Conservation (phyloP, 2,329 filamentous ascomycete genomes). For the Trichoderma pleuroti region DNA sequence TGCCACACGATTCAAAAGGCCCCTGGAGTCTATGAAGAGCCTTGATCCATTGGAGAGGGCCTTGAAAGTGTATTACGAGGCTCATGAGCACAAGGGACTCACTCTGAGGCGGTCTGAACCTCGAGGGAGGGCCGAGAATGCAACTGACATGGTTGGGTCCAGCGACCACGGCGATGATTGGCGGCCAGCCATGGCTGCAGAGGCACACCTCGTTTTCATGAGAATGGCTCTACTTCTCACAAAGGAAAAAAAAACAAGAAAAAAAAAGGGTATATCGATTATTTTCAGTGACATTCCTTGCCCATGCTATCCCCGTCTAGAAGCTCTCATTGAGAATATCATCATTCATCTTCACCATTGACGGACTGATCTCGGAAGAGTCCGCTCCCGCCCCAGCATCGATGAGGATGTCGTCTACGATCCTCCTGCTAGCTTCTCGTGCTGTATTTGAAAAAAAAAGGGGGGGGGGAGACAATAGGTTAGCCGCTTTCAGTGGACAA, state of each 20-base stretch:
- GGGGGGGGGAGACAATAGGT: neutral
- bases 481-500: neutral
- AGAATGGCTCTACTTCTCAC: neutral
- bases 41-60: no score
- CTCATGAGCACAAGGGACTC: neutral
- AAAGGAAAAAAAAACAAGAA: neutral
- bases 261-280: neutral
- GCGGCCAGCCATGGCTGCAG: neutral
- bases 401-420: constrained; percentile 74
- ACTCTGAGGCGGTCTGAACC: neutral
- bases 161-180: neutral
- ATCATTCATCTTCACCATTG: constrained; percentile 62
- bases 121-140: neutral
- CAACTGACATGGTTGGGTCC: neutral
- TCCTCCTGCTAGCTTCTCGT: constrained; percentile 73
- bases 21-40: neutral
- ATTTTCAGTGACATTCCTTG: neutral
- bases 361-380: constrained; percentile 59
- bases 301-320: constrained; percentile 29
- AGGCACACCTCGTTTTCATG: neutral
- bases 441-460: constrained; percentile 45
- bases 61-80: neutral
- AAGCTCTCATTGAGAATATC: constrained; percentile 62
- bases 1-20: neutral
- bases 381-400: constrained; percentile 65